These are phyloP conservation scores for Fusarium sp. DNA, from an alignment of 2,329 filamentous ascomycete genomes.

Conservation along the genomic window DNA sequence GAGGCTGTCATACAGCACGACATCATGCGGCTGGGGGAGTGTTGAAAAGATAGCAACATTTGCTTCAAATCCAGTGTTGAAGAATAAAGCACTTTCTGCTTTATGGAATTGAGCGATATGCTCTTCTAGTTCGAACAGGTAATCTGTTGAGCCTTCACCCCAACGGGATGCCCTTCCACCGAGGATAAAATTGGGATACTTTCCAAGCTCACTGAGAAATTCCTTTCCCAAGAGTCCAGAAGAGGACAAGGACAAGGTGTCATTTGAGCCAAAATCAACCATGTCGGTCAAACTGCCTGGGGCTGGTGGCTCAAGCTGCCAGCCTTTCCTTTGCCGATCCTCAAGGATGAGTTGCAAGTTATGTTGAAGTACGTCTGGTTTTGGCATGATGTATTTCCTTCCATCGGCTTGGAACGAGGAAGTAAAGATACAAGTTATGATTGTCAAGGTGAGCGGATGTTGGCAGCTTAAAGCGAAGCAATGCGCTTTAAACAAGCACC, in stretches of 20 bases:
- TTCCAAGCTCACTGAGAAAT: not conserved
- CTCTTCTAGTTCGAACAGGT: not conserved
- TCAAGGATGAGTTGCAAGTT: not conserved
- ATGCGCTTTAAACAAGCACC: not conserved
- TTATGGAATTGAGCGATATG: not conserved
- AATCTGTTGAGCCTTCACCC: constrained; percentile 1
- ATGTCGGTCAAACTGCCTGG: not conserved
- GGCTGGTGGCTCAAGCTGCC: constrained; percentile 4
- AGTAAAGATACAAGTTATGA: not conserved
- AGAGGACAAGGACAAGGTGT: not conserved
- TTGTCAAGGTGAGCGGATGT: accelerated
- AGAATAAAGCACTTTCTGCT: not conserved
- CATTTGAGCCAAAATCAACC: constrained; percentile 7
- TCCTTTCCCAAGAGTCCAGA: not conserved
- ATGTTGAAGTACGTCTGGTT: not conserved
- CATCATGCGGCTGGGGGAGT: not conserved
- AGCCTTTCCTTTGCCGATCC: not conserved
- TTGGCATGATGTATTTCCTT: not conserved
- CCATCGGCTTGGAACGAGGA: not conserved
- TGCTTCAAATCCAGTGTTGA: not conserved
- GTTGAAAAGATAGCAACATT: constrained; percentile 9
- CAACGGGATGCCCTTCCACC: constrained; percentile 1
- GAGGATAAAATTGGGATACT: not conserved
- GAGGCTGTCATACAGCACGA: not conserved
- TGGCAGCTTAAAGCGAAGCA: too few species aligned